These are phyloP conservation scores for Phialemonium atrogriseum DNA, from an alignment of 2,329 filamentous ascomycete genomes.

Conservation along the genomic window DNA sequence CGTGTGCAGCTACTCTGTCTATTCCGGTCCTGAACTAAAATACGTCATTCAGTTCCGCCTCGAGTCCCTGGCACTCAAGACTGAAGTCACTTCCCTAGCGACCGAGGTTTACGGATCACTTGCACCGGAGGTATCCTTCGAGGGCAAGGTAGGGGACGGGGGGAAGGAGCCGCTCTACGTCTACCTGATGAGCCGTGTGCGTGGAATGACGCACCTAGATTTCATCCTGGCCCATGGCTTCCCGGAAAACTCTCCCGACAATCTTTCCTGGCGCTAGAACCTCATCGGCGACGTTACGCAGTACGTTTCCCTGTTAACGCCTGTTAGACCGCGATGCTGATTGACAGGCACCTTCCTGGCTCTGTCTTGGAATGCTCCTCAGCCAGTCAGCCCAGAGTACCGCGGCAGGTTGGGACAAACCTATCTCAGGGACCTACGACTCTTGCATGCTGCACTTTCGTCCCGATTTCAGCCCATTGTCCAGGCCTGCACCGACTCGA, in stretches of 20 bases:
- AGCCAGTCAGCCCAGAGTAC: conserved; percentile 18
- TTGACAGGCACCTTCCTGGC: conserved; percentile 35
- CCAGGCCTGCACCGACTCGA: conserved; percentile 18
- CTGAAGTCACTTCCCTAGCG: conserved; percentile 1
- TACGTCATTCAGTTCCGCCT: conserved; percentile 8
- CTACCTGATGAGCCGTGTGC: conserved; percentile 26
- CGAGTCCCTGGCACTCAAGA: conserved; percentile 4
- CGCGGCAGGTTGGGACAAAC: conserved; percentile 13
- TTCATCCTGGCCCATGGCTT: conserved; percentile 25
- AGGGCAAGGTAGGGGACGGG: conserved; percentile 9
- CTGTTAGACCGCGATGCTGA: no score
- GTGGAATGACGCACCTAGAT: conserved; percentile 25
- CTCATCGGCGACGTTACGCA: conserved; percentile 24
- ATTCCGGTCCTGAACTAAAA: conserved; percentile 3
- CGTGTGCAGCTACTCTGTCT: conserved; percentile 7
- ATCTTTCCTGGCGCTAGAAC: conserved; percentile 23
- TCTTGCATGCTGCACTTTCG: conserved; percentile 24
- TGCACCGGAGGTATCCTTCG: conserved; percentile 4
- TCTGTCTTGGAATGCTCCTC: conserved; percentile 25
- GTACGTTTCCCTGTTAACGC: no score
- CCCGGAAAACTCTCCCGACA: conserved; percentile 24
- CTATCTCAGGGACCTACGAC: conserved; percentile 21
- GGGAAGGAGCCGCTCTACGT: conserved; percentile 24
- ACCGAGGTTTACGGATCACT: conserved; percentile 3
- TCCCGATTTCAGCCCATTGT: conserved; percentile 24